Percentiles rank a stretch among this genome's conserved stretches.
Conservation (phyloP, 495 filamentous ascomycete genomes). For the Xylaria telfairii region DNA sequence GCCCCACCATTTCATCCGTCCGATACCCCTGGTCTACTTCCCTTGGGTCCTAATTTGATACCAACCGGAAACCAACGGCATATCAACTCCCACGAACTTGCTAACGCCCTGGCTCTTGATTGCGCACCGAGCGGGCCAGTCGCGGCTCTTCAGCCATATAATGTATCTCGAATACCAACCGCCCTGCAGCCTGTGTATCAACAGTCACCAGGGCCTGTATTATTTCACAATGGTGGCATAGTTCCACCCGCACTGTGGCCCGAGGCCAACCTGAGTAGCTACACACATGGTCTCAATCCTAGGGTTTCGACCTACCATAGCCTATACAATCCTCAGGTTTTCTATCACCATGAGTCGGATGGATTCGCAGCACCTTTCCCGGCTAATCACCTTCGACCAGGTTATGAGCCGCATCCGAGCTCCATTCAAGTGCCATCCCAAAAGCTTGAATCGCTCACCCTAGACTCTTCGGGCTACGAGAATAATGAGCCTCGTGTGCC, state of each 20-base stretch:
- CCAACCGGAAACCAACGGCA: conserved; percentile 25
- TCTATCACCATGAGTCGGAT: conserved; percentile 36
- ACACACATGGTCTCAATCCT: conserved; percentile 32
- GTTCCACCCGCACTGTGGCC: conserved; percentile 78
- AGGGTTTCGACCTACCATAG: conserved; percentile 28
- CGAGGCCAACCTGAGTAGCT: conserved; percentile 65
- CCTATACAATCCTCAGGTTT: conserved; percentile 23
- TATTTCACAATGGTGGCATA: conserved; percentile 72
- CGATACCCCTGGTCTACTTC: conserved; percentile 23
- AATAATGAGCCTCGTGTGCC: conserved; percentile 19
- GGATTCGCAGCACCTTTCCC: conserved; percentile 29
- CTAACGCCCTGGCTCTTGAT: conserved; percentile 29
- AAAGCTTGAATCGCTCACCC: conserved; percentile 47
- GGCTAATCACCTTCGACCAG: conserved; percentile 30
- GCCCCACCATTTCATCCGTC: conserved; percentile 22
- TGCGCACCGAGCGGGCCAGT: conserved; percentile 31
- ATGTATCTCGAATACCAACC: conserved; percentile 64
- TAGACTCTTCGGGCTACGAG: conserved; percentile 36
- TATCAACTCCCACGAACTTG: conserved; percentile 31
- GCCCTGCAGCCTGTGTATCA: conserved; percentile 75
- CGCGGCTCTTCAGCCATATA: conserved; percentile 42
- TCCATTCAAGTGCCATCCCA: conserved; percentile 40
- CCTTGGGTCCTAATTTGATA: conserved; percentile 27
- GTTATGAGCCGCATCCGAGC: conserved; percentile 30
- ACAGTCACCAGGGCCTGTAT: conserved; percentile 71